These are phyloP conservation scores for Lactifluus volemus DNA, from an alignment of 768 basidiomycete genomes.

Conservation along the genomic window DNA sequence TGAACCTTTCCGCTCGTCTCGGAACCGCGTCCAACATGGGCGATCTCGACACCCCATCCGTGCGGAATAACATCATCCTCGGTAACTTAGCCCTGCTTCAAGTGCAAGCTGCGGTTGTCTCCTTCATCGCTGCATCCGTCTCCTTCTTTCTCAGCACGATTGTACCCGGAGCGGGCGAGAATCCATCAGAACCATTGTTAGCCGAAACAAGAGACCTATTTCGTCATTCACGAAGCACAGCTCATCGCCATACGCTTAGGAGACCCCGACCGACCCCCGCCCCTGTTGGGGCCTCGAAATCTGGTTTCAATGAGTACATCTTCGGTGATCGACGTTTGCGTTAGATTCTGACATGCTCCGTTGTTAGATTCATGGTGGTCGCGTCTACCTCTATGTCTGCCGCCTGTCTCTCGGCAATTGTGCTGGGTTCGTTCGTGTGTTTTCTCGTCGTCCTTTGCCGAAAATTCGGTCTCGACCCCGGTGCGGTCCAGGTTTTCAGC, in stretches of 20 bases:
- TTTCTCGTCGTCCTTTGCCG: constrained; percentile 75
- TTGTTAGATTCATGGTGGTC: constrained; percentile 62
- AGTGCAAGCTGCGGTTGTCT: no score
- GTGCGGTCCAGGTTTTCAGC: constrained; percentile 30
- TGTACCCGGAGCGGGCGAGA: constrained; percentile 33
- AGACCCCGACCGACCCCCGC: constrained; percentile 4
- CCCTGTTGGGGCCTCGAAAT: neutral
- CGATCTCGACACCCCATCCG: constrained; percentile 65
- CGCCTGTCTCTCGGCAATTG: no score
- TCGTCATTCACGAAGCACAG: neutral
- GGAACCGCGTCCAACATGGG: constrained; percentile 93
- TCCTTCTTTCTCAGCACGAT: no score
- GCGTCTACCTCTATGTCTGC: constrained; percentile 72
- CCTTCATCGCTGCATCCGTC: no score
- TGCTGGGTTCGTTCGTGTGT: no score
- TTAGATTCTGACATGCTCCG: neutral
- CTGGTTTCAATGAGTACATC: constrained; percentile 17
- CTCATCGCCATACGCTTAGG: neutral
- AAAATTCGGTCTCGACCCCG: constrained; percentile 72
- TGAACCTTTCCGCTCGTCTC: constrained; percentile 96
- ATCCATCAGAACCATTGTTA: neutral
- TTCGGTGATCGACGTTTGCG: neutral
- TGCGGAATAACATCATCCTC: no score
- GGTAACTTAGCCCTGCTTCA: no score
- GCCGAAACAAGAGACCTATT: no score